These are phyloP conservation scores for Stellera chamaejasme DNA, from an alignment of 345 rosid genomes.

Conservation along the genomic window DNA sequence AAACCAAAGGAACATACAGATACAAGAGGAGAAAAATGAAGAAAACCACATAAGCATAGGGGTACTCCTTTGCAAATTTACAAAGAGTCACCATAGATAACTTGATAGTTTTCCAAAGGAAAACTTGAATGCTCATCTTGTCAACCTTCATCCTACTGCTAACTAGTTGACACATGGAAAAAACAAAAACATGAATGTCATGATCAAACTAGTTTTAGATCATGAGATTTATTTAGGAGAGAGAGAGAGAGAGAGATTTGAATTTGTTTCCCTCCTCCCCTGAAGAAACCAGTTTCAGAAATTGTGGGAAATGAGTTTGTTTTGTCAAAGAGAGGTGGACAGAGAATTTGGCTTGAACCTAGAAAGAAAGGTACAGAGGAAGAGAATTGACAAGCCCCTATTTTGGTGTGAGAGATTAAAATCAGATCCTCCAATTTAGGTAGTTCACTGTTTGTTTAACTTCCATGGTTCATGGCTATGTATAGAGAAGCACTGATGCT, in stretches of 20 bases:
- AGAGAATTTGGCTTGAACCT: constrained; percentile 5
- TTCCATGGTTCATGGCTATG: constrained; percentile 17
- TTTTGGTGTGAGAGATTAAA: constrained; percentile 24
- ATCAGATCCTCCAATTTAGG: constrained; percentile 37
- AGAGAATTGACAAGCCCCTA: constrained; percentile 12
- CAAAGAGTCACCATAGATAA: constrained; percentile 23
- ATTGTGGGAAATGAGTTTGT: not conserved
- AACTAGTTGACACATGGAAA: not conserved
- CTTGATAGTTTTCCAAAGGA: constrained; percentile 31
- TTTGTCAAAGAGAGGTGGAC: not conserved
- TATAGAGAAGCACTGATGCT: constrained; percentile 17
- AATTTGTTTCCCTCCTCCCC: not conserved
- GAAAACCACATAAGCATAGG: constrained; percentile 32
- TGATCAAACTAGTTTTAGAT: not conserved
- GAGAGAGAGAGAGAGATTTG: too few species aligned
- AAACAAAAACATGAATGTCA: not conserved
- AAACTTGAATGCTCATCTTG: constrained; percentile 31
- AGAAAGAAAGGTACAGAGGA: constrained; percentile 1
- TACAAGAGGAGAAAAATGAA: constrained; percentile 32
- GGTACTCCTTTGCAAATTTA: constrained; percentile 31
- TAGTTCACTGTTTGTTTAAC: not conserved
- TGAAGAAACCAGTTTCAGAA: constrained; percentile 1
- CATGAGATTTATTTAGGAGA: not conserved
- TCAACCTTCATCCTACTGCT: constrained; percentile 37
- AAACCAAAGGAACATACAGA: constrained; percentile 41